phyloP scores from a whole-genome alignment of 176 grass and related monocot species.

The Raddia distichophylla region DNA sequence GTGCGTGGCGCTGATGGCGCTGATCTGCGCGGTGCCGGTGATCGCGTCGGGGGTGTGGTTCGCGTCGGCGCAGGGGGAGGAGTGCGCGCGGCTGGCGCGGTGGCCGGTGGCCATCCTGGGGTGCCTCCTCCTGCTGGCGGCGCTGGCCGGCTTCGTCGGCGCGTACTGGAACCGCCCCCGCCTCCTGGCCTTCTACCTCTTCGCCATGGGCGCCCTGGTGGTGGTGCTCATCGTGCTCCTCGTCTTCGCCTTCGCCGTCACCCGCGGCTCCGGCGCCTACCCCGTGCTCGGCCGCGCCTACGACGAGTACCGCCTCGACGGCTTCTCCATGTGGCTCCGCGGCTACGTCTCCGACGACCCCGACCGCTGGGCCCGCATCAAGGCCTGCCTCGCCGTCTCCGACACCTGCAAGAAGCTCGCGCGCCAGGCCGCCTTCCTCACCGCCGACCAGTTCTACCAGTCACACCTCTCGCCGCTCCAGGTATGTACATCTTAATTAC shows the following conservation, averaged over 20 bases:
- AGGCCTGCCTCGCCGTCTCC: slow-evolving; percentile 67
- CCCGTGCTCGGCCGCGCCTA: slow-evolving; percentile 63
- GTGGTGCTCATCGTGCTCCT: slow-evolving; percentile 74
- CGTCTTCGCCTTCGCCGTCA: slow-evolving; percentile 84
- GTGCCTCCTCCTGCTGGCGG: slow-evolving; percentile 71
- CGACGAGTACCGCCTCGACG: slow-evolving; percentile 77
- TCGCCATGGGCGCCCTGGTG: slow-evolving; percentile 79
- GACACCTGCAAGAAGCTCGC: slow-evolving; percentile 75
- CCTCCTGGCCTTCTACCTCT: slow-evolving; percentile 92
- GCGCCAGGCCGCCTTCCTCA: slow-evolving; percentile 34
- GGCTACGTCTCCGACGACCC: slow-evolving; percentile 67
- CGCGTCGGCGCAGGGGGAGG: slow-evolving; percentile 73
- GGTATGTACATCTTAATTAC: slow-evolving; percentile 16
- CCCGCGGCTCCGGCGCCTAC: slow-evolving; percentile 56
- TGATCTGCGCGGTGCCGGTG: slow-evolving; percentile 87
- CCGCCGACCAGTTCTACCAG: slow-evolving; percentile 68
- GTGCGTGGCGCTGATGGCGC: slow-evolving; percentile 67
- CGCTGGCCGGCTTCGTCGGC: slow-evolving; percentile 85
- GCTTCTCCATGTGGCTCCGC: slow-evolving; percentile 84
- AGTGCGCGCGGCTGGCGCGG: slow-evolving; percentile 82
- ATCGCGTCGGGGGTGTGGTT: slow-evolving; percentile 83
- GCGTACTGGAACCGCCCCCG: slow-evolving; percentile 83
- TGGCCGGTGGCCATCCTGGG: slow-evolving; percentile 91
- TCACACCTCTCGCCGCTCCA: slow-evolving; percentile 72
- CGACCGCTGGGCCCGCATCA: slow-evolving; percentile 59